Evolutionary conservation across 2,329 filamentous ascomycete genomes (phyloP).

Genomic region (Grosmannia clavigera): DNA sequence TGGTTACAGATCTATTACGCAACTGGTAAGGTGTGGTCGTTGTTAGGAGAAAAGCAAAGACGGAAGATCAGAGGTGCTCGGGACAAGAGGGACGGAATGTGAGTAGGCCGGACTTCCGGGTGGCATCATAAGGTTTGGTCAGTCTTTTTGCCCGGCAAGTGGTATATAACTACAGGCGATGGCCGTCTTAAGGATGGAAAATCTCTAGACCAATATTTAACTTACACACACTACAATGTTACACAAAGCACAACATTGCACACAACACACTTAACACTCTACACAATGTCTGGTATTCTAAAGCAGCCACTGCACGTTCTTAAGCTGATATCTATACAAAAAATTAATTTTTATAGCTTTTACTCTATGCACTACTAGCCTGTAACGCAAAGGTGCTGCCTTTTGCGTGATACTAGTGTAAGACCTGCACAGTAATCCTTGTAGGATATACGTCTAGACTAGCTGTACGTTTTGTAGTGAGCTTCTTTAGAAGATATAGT

Average conservation of each 20-base stretch:
- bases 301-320: conserved; percentile 15
- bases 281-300: conserved; percentile 5
- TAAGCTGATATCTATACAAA: too few species aligned
- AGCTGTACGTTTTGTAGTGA: too few species aligned
- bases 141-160: background rate
- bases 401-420: too few species aligned
- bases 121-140: background rate
- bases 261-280: background rate
- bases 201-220: background rate
- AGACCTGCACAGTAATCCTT: too few species aligned
- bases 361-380: too few species aligned
- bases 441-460: too few species aligned
- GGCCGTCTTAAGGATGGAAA: background rate
- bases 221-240: background rate
- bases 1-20: too few species aligned
- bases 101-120: background rate
- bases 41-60: background rate
- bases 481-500: too few species aligned
- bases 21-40: background rate
- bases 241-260: background rate
- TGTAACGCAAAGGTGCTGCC: too few species aligned
- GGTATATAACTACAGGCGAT: background rate
- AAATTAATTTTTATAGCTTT: too few species aligned
- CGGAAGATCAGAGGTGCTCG: background rate
- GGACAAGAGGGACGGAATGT: background rate